Percentiles rank a stretch among this genome's conserved stretches.
Evolutionary conservation across 2,329 filamentous ascomycete genomes (phyloP).

Genomic region (Monosporascus sp.): DNA sequence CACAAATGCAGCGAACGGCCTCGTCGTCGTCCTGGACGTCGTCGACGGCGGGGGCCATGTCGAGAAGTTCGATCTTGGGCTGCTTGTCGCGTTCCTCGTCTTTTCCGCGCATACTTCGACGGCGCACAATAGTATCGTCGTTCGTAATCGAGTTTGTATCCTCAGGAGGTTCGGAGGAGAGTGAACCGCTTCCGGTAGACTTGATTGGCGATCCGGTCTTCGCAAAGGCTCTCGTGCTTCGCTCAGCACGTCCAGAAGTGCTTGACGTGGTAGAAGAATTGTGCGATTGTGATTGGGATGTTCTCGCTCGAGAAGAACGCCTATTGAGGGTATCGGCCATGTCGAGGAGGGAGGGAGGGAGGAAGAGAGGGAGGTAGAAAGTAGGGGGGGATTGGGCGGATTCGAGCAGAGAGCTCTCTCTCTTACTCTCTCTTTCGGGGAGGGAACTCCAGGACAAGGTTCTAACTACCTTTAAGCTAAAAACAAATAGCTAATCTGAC

Average conservation of each 20-base stretch:
- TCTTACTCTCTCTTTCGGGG: conserved; percentile 2
- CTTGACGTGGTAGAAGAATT: conserved; percentile 75
- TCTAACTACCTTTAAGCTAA: conserved; percentile 19
- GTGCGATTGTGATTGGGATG: conserved; percentile 68
- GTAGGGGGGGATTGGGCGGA: conserved; percentile 24
- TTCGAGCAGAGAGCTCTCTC: conserved; percentile 20
- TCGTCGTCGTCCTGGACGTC: conserved; percentile 84
- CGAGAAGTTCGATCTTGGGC: conserved; percentile 35
- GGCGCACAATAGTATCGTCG: conserved; percentile 65
- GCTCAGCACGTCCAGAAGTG: conserved; percentile 69
- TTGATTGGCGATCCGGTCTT: conserved; percentile 71
- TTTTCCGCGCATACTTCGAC: conserved; percentile 72
- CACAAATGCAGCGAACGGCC: conserved; percentile 91
- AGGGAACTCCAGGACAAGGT: conserved; percentile 25
- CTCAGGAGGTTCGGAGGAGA: conserved; percentile 64
- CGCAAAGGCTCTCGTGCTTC: conserved; percentile 64
- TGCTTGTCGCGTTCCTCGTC: conserved; percentile 52
- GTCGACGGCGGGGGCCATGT: conserved; percentile 50
- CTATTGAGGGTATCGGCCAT: conserved; percentile 60
- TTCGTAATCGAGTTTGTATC: conserved; percentile 45
- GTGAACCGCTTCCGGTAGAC: conserved; percentile 66
- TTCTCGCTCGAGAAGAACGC: conserved; percentile 86
- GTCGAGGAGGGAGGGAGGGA: conserved; percentile 18
- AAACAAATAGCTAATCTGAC: conserved; percentile 7
- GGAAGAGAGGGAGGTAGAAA: conserved; percentile 26